phyloP scores from a whole-genome alignment of 768 basidiomycete species.

The Leucocoprinus leucothites region DNA sequence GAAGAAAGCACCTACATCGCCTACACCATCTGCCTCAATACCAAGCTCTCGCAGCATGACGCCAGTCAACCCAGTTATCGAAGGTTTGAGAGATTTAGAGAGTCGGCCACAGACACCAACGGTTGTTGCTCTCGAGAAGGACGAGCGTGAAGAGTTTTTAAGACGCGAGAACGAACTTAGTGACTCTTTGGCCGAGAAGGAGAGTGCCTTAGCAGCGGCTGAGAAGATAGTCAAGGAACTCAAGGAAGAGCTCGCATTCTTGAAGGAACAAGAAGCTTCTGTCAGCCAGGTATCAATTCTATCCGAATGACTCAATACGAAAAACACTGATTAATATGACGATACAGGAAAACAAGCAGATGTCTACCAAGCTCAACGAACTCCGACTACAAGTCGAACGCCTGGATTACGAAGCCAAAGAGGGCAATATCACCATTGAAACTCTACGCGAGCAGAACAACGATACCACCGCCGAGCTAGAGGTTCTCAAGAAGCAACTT shows the following conservation, averaged over 20 bases:
- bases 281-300: constrained; percentile 59
- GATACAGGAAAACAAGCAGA: constrained; percentile 84
- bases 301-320: background rate
- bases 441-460: constrained; percentile 92
- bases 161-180: constrained; percentile 95
- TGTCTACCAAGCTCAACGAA: constrained; percentile 92
- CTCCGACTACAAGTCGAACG: constrained; percentile 88
- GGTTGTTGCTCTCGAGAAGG: constrained; percentile 85
- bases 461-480: constrained; percentile 83
- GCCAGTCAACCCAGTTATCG: constrained; percentile 68
- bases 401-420: constrained; percentile 94
- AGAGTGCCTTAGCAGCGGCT: constrained; percentile 72
- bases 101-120: constrained; percentile 93
- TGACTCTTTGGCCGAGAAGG: constrained; percentile 89
- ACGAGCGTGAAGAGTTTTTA: constrained; percentile 96
- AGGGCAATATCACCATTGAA: constrained; percentile 88
- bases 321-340: background rate
- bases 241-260: constrained; percentile 82
- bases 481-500: constrained; percentile 82
- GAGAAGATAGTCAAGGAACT: constrained; percentile 88
- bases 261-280: constrained; percentile 86
- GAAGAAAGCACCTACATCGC: constrained; percentile 66
- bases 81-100: constrained; percentile 72
- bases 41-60: constrained; percentile 59
- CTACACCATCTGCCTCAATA: constrained; percentile 54